phyloP scores from a whole-genome alignment of 2,329 filamentous ascomycete species.

The Microdochium trichocladiopsis region DNA sequence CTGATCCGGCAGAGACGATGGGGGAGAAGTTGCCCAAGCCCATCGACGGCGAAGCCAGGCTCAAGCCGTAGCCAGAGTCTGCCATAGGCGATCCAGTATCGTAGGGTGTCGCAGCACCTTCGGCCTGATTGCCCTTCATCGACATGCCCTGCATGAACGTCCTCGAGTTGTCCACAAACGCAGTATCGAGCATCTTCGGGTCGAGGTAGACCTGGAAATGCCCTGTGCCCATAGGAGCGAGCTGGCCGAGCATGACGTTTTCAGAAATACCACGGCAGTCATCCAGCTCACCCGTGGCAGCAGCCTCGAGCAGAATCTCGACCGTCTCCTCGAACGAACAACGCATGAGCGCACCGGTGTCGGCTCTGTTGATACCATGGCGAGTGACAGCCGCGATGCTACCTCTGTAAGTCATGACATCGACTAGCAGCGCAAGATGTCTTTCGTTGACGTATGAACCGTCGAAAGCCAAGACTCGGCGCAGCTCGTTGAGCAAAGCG shows the following conservation, averaged over 20 bases:
- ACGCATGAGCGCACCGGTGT: conserved; percentile 97
- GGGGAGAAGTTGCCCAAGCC: conserved; percentile 65
- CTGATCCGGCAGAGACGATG: conserved; percentile 68
- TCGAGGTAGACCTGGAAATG: conserved; percentile 93
- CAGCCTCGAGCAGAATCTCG: conserved; percentile 93
- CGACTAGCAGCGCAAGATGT: conserved; percentile 88
- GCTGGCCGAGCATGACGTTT: conserved; percentile 96
- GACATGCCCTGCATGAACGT: conserved; percentile 76
- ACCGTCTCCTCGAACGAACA: conserved; percentile 99
- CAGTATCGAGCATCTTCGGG: conserved; percentile 90
- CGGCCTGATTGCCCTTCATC: conserved; percentile 65
- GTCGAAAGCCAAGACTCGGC: conserved; percentile 90
- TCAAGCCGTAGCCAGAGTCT: conserved; percentile 57
- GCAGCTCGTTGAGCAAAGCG: conserved; percentile 81
- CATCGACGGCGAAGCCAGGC: conserved; percentile 49
- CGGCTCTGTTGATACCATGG: conserved; percentile 96
- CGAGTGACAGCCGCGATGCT: conserved; percentile 93
- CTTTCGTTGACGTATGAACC: conserved; percentile 99
- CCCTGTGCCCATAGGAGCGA: conserved; percentile 94
- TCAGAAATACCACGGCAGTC: conserved; percentile 98
- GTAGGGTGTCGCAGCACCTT: conserved; percentile 90
- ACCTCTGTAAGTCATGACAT: conserved; percentile 96
- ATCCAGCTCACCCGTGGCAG: conserved; percentile 88
- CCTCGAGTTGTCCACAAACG: conserved; percentile 85
- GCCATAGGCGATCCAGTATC: conserved; percentile 77